Base-by-base conservation (phyloP, 1,139 yeast genomes). In the Suhomyces wounanorum region DNA sequence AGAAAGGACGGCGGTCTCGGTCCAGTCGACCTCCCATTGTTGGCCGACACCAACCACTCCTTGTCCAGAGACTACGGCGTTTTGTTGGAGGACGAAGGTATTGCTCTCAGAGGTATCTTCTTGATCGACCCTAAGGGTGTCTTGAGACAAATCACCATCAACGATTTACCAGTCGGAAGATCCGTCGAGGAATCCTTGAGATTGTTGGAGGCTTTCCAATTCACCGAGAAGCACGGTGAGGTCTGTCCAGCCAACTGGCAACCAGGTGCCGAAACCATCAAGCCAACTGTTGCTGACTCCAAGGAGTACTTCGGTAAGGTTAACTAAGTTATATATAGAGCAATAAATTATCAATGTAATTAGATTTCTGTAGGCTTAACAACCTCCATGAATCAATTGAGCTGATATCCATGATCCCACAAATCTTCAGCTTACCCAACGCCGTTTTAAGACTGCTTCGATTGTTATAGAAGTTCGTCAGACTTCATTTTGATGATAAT, bases 211-310 rank as follows among this genome's bases (percentile, higher is more conserved):
- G 98, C 97, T 66, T 92, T 94, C 96, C 96, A 92, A 82, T 91
- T 94, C 90, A 87, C 96, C 68, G 97, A 92, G 77, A 87, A 89
- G 83, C 79, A 92, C 84, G 97, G 98, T 78, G 96, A 94, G 78
- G 98, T 94, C 63, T 89, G 96, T 79, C 97, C 97, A 66, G 97
- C 98, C 73, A 92, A 91, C 95, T 94, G 99, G 98, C 89, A 89
- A 65, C 92, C 95, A 78, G 98, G 98, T 79, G 74, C 90, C 57
- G 96, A 89, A 68, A 89, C 97, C 77, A 92, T 92, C 81, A 87
- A 88, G 77, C 94, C 96, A 67, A 87, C 82, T 65, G 94, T 90
- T 64, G 81, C 75, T 51, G 84, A 81, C 65, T 88, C 97, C 64
- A 87, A 88, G 81, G 89, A 84, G 69, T 89, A 87, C 88, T 89